Percentiles rank a stretch among this genome's conserved stretches.
Evolutionary conservation across 306 rosid species (phyloP).

Genomic region (Trifolium pratense): DNA sequence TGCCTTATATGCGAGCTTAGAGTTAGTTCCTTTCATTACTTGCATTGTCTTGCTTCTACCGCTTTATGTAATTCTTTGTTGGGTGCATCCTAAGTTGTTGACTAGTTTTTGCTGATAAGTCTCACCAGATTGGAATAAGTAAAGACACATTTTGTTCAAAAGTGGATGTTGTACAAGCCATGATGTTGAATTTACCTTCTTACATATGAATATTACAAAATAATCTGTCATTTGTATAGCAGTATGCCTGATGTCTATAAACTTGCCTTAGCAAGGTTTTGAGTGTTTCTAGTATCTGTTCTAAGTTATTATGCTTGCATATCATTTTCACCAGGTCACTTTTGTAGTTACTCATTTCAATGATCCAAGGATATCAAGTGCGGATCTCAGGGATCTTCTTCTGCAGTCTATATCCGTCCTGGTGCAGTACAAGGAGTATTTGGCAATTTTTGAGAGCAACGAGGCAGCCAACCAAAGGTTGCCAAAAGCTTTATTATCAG

Average conservation of each 20-base stretch:
- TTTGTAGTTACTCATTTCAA: constrained; percentile 93
- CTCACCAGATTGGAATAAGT: background rate
- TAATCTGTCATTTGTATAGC: background rate
- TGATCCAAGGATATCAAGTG: constrained; percentile 93
- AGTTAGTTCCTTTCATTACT: background rate
- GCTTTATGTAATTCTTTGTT: constrained; percentile 16
- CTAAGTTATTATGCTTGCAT: constrained; percentile 31
- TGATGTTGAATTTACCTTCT: constrained; percentile 15
- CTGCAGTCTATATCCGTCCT: constrained; percentile 93
- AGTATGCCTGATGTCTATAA: constrained; percentile 1
- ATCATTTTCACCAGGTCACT: constrained; percentile 70
- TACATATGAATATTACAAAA: constrained; percentile 12
- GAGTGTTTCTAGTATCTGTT: constrained; percentile 20
- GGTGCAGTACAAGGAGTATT: constrained; percentile 87
- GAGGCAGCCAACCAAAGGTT: constrained; percentile 79
- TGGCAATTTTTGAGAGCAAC: constrained; percentile 85
- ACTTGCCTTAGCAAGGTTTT: constrained; percentile 28
- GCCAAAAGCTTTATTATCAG: constrained; percentile 85
- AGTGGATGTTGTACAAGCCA: background rate
- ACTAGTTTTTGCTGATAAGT: background rate
- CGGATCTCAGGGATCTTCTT: constrained; percentile 93
- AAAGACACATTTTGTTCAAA: background rate
- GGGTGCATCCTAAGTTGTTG: background rate
- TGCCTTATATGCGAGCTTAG: background rate
- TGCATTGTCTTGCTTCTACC: constrained; percentile 20